Conservation (phyloP, 2,329 filamentous ascomycete species). For the Triangularia setosa region DNA sequence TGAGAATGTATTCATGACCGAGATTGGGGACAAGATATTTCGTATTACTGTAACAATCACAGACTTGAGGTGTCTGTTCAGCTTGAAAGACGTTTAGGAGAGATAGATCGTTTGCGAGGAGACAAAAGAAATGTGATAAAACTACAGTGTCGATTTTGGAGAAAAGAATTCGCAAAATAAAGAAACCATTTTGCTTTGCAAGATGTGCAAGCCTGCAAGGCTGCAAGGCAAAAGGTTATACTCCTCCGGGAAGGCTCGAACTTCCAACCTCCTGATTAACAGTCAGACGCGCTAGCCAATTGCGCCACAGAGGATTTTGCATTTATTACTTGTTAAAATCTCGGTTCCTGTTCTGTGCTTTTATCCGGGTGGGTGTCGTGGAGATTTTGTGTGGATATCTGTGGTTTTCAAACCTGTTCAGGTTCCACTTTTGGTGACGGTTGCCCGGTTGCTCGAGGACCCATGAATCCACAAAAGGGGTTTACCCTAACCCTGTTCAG, state of each 20-base stretch:
- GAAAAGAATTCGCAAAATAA: no score
- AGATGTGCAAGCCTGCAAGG: no score
- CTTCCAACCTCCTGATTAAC: slow-evolving; percentile 39
- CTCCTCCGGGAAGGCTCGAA: slow-evolving; percentile 19
- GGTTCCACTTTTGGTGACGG: neutral
- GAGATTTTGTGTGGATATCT: neutral
- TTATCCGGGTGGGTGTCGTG: neutral
- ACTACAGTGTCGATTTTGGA: no score
- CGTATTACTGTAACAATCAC: no score
- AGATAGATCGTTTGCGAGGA: no score
- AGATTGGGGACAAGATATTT: no score
- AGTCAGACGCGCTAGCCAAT: slow-evolving; percentile 59
- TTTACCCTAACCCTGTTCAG: neutral
- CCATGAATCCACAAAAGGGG: neutral
- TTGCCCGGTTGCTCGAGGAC: neutral
- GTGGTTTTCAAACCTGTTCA: neutral
- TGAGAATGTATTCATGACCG: no score
- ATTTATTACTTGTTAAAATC: neutral
- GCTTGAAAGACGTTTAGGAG: no score
- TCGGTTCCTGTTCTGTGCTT: neutral
- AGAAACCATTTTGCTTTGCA: no score
- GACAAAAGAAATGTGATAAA: no score
- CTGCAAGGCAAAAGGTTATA: no score
- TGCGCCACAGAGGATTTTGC: slow-evolving; percentile 38
- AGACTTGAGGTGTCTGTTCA: no score